These are phyloP conservation scores for Ceratocystis variospora DNA, from an alignment of 2,329 filamentous ascomycete genomes.

Conservation along the genomic window DNA sequence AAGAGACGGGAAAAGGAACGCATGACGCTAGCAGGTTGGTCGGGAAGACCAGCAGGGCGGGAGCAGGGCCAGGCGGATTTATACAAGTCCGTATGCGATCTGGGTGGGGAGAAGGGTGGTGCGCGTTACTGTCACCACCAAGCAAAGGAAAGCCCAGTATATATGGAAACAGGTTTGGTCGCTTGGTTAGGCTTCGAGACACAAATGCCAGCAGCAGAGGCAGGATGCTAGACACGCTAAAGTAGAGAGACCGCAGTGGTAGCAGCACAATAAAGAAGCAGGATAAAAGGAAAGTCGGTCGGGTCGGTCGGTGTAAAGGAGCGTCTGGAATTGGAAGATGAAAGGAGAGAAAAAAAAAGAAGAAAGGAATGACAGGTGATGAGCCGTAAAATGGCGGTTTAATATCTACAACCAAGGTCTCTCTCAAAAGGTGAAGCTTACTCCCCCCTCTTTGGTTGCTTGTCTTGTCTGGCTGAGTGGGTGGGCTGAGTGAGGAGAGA, in stretches of 20 bases:
- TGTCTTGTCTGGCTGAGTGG: not conserved
- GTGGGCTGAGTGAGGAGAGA: too few relatives aligned
- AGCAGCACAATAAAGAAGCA: not conserved
- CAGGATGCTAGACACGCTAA: not conserved
- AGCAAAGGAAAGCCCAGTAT: not conserved
- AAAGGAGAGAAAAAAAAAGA: not conserved
- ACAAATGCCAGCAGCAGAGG: not conserved
- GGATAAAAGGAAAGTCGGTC: not conserved
- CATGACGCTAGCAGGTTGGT: slow-evolving; percentile 11
- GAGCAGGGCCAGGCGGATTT: not conserved
- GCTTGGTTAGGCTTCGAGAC: not conserved
- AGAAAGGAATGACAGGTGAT: slow-evolving; percentile 2
- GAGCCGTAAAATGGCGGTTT: not conserved
- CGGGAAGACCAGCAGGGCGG: not conserved
- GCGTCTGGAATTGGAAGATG: not conserved
- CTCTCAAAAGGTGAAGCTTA: not conserved
- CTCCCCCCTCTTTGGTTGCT: not conserved
- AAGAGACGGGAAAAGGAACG: slow-evolving; percentile 21
- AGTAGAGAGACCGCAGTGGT: not conserved
- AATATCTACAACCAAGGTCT: not conserved
- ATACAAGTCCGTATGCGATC: too few relatives aligned
- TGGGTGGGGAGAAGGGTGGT: not conserved
- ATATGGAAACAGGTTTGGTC: not conserved
- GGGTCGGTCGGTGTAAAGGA: not conserved
- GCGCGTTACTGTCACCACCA: not conserved